Conservation (phyloP, 2,329 filamentous ascomycete species). For the Penicillium thymicola region DNA sequence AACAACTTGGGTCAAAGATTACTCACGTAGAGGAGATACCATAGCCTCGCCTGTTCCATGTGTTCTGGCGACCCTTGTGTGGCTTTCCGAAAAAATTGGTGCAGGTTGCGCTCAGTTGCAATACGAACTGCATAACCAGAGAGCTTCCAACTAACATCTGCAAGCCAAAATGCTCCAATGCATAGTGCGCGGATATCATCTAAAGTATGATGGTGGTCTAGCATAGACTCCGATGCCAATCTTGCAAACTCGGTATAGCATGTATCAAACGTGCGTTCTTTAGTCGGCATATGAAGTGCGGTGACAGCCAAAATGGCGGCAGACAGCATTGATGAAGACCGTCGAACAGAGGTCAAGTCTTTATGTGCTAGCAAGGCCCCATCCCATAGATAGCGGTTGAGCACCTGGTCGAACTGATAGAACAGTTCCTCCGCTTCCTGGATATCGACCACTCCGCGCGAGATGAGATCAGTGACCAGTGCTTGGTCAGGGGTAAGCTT, state of each 20-base stretch:
- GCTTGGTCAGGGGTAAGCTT: conserved; percentile 34
- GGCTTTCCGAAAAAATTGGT: conserved; percentile 44
- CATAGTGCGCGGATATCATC: conserved; percentile 54
- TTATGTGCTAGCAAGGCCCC: conserved; percentile 47
- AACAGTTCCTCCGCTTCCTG: conserved; percentile 44
- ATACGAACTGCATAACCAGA: conserved; percentile 44
- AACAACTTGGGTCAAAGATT: too few species aligned
- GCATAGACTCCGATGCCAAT: conserved; percentile 53
- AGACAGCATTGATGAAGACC: conserved; percentile 45
- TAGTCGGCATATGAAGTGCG: conserved; percentile 49
- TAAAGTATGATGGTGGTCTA: conserved; percentile 50
- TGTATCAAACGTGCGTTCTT: conserved; percentile 47
- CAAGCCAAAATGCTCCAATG: conserved; percentile 56
- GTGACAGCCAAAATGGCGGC: conserved; percentile 50
- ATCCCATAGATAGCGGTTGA: conserved; percentile 43
- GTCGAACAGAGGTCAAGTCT: conserved; percentile 46
- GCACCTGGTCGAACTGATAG: conserved; percentile 40
- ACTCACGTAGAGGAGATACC: conserved; percentile 45
- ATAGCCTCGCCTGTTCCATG: conserved; percentile 37
- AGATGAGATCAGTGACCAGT: conserved; percentile 50
- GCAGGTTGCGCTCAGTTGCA: conserved; percentile 43
- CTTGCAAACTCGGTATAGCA: conserved; percentile 53
- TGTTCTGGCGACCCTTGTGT: conserved; percentile 38
- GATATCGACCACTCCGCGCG: conserved; percentile 47
- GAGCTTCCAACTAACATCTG: conserved; percentile 51